Base-by-base conservation (phyloP, 345 rosid genomes). In the Odontarrhena argentea region DNA sequence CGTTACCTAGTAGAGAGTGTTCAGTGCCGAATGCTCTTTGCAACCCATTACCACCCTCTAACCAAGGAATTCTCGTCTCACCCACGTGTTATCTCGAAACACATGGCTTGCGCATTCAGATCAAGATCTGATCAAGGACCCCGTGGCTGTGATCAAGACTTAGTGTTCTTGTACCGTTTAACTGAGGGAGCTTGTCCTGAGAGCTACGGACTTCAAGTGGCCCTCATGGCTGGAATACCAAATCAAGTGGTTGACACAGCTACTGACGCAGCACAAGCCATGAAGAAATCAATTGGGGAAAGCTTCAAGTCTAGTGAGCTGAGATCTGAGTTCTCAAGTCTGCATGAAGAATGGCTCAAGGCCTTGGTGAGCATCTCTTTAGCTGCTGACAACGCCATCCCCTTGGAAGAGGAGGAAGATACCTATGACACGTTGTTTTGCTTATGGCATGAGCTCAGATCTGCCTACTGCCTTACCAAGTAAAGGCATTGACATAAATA, bases 41-140 rank as follows among this genome's bases (percentile, higher is more conserved):
- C 98, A 10, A 93, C 97, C 1, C 98, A 93, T 76, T 93, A 93
- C 69, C 97, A 90, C 67, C 91, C 97, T 0, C 96, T 93, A 38
- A 90, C 97, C 25, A 90, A 85, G 79, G 98, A 93, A 55, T 93
- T 93, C 58, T 83, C 87, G 52, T 81, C 94, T 67, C 96, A 93
- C 77, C 96, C 96, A 5, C 97, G 73, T 7, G 95, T 93, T 52
- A 78, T 56, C 38, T 81, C 80, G 67, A 87, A 93, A 79, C 96
- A 90, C 82, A 93, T 93, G 98, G 96, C 97, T 40, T 88, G 95
- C 44, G 77, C 89, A 30, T 81, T 91, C 37, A 79, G 55, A 67
- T 45, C 80, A 9, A 77, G 77, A 66, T 60, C 85, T 0, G 55
- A 46, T 47, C 64, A 70, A 65, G 45, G 48, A 50, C 75, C 71